phyloP scores from a whole-genome alignment of 768 basidiomycete species.

The Leucocoprinus birnbaumii region DNA sequence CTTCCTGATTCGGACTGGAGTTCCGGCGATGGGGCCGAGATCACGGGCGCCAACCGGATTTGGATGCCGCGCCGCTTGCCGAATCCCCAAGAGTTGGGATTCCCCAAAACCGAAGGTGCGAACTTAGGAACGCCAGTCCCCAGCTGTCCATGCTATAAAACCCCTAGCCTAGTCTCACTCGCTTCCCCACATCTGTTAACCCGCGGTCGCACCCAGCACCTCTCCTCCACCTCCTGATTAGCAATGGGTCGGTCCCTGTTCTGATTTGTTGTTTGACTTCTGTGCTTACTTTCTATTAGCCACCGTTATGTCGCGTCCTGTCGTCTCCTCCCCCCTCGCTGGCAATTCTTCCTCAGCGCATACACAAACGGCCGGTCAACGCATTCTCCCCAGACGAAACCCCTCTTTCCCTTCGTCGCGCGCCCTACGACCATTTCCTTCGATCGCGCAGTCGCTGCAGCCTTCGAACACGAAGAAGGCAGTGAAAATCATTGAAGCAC shows the following conservation, averaged over 20 bases:
- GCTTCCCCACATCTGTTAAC: neutral
- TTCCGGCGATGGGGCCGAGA: constrained; percentile 2
- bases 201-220: neutral
- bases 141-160: constrained; percentile 3
- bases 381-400: constrained; percentile 38
- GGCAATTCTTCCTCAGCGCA: constrained; percentile 26
- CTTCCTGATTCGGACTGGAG: too few species aligned
- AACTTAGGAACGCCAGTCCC: constrained; percentile 6
- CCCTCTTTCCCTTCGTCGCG: constrained; percentile 69
- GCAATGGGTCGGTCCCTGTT: constrained; percentile 9
- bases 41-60: constrained; percentile 6
- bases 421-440: constrained; percentile 75
- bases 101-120: constrained; percentile 11
- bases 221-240: neutral
- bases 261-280: neutral
- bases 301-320: constrained; percentile 39
- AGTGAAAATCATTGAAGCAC: constrained; percentile 78
- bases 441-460: constrained; percentile 45
- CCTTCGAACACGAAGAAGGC: constrained; percentile 38
- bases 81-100: constrained; percentile 27
- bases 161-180: neutral
- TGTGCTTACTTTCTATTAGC: constrained; percentile 18
- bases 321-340: constrained; percentile 65
- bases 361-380: constrained; percentile 22
- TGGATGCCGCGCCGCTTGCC: constrained; percentile 19